phyloP scores from a whole-genome alignment of 371 early-diverging fungal species.

The Phascolomyces articulosus region DNA sequence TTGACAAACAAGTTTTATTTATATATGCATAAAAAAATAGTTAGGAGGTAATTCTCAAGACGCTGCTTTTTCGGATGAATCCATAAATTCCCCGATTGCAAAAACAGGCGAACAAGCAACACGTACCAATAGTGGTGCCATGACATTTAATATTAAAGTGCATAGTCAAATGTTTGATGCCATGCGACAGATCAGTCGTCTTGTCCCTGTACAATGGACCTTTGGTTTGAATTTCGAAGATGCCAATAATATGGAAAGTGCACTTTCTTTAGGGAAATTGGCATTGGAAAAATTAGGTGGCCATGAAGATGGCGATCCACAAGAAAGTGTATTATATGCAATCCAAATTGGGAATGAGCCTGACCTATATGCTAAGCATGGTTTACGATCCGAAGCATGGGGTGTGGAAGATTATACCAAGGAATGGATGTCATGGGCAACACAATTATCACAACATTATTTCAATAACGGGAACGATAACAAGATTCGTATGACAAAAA shows the following conservation, averaged over 20 bases:
- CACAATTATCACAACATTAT: background rate
- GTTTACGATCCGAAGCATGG: conserved; percentile 9
- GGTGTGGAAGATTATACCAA: conserved; percentile 8
- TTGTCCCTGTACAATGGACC: conserved; percentile 14
- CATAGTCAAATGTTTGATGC: conserved; percentile 8
- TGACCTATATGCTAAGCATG: conserved; percentile 19
- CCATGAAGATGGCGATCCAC: no score
- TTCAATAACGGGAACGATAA: background rate
- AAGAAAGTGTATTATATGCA: conserved; percentile 10
- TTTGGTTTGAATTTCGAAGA: conserved; percentile 20
- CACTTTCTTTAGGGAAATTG: conserved; percentile 2
- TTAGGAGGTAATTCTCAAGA: conserved; percentile 23
- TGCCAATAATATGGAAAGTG: conserved; percentile 10
- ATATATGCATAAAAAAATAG: no score
- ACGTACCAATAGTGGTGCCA: conserved; percentile 12
- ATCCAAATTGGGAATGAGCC: conserved; percentile 23
- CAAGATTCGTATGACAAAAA: background rate
- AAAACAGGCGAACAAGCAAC: conserved; percentile 9
- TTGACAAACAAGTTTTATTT: no score
- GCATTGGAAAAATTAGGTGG: conserved; percentile 12
- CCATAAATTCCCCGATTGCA: background rate
- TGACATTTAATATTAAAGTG: conserved; percentile 15
- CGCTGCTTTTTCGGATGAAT: conserved; percentile 14
- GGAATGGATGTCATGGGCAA: conserved; percentile 20
- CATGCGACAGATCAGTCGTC: conserved; percentile 10